Evolutionary conservation across 805 yeast species (phyloP).

Genomic region (Naumovozyma castellii): DNA sequence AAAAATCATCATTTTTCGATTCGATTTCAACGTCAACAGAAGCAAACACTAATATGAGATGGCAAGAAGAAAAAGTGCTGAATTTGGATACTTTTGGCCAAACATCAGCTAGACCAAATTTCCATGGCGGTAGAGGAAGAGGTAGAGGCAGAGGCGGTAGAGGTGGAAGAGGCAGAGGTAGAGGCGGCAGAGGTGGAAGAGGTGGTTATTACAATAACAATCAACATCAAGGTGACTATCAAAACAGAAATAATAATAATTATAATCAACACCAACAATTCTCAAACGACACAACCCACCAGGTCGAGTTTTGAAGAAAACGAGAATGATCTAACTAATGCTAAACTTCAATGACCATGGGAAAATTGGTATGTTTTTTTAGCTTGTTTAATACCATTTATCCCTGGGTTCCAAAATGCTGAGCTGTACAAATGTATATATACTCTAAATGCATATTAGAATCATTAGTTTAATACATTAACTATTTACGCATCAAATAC

Average conservation of each 20-base stretch:
- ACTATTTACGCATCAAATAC: no score
- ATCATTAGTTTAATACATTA: no score
- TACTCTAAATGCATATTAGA: no score
- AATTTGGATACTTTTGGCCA: constrained; percentile 83
- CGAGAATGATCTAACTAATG: no score
- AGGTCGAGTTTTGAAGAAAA: neutral
- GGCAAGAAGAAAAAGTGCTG: constrained; percentile 63
- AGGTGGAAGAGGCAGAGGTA: constrained; percentile 11
- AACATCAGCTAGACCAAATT: constrained; percentile 39
- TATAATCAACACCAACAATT: constrained; percentile 1
- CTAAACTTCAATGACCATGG: no score
- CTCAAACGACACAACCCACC: neutral
- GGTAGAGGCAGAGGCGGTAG: constrained; percentile 21
- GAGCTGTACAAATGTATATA: no score
- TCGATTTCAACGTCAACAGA: constrained; percentile 62
- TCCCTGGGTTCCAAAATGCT: no score
- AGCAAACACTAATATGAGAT: constrained; percentile 41
- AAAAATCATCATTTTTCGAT: constrained; percentile 81
- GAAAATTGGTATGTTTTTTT: no score
- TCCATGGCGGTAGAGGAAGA: constrained; percentile 31
- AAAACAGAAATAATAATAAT: constrained; percentile 5
- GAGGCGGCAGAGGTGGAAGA: constrained; percentile 12
- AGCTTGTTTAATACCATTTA: no score
- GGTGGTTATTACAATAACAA: constrained; percentile 9
- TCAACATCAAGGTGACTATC: constrained; percentile 8